Conservation (phyloP, 768 basidiomycete species). For the Omphalotus guepiniiformis region DNA sequence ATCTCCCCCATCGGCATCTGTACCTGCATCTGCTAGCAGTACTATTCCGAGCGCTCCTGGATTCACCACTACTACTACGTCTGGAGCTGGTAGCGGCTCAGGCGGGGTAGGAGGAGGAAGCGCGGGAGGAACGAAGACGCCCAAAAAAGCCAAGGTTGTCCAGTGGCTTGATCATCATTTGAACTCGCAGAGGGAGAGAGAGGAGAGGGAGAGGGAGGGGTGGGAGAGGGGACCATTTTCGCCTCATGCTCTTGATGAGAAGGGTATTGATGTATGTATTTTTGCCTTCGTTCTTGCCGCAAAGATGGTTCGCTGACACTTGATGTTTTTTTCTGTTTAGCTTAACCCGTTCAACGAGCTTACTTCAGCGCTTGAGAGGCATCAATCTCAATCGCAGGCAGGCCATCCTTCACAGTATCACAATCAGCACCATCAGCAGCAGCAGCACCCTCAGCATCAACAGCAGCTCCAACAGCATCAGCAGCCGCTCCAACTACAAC, state of each 20-base stretch:
- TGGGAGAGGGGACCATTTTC: neutral
- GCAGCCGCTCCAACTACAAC: neutral
- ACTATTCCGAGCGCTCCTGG: neutral
- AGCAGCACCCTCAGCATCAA: neutral
- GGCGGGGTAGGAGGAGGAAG: too few species aligned
- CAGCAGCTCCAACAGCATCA: neutral
- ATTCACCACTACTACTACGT: neutral
- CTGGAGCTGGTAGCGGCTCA: too few species aligned
- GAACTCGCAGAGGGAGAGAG: neutral
- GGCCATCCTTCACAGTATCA: too few species aligned
- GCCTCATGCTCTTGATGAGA: constrained; percentile 5
- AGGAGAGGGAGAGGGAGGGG: neutral
- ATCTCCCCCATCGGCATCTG: neutral
- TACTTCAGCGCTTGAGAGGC: constrained; percentile 3
- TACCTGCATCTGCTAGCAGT: neutral
- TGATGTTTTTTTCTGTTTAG: neutral
- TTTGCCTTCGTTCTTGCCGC: neutral
- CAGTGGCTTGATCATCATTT: constrained; percentile 8
- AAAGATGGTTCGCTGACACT: too few species aligned
- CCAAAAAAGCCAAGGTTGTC: constrained; percentile 3
- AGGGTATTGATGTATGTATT: constrained; percentile 6
- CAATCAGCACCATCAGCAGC: too few species aligned
- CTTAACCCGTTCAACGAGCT: constrained; percentile 6
- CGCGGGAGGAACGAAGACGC: neutral
- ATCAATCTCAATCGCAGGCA: constrained; percentile 1